Evolutionary conservation across 768 basidiomycete species (phyloP).

Genomic region (Suillus subaureus): DNA sequence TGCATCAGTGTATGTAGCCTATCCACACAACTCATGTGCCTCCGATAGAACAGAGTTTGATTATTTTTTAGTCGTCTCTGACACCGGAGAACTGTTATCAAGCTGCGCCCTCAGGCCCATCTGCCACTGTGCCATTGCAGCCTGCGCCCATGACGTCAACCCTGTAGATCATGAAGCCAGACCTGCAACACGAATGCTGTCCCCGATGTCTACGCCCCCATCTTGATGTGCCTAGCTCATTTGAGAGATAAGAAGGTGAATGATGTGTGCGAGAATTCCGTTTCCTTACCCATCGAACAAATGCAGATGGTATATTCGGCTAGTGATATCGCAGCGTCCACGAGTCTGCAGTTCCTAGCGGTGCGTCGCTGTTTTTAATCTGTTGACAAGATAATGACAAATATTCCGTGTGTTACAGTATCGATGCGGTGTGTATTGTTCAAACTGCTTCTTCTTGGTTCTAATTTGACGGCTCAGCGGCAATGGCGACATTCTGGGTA

Average conservation of each 20-base stretch:
- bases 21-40: too few species aligned
- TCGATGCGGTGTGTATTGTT: neutral
- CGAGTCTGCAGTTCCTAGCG: neutral
- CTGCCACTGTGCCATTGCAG: neutral
- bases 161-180: neutral
- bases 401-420: neutral
- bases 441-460: neutral
- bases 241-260: neutral
- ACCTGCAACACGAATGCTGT: neutral
- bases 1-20: too few species aligned
- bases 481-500: neutral
- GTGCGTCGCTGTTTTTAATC: neutral
- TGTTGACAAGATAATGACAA: neutral
- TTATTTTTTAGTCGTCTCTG: neutral
- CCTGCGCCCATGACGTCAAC: too few species aligned
- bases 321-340: neutral
- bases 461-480: neutral
- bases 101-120: neutral
- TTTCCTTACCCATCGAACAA: neutral
- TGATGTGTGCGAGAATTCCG: neutral
- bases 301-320: neutral
- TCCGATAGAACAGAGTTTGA: neutral
- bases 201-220: neutral
- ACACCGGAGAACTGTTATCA: neutral
- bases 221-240: neutral